phyloP scores from a whole-genome alignment of 1,284 basidiomycete genomes.

The Cryptococcus floricola region DNA sequence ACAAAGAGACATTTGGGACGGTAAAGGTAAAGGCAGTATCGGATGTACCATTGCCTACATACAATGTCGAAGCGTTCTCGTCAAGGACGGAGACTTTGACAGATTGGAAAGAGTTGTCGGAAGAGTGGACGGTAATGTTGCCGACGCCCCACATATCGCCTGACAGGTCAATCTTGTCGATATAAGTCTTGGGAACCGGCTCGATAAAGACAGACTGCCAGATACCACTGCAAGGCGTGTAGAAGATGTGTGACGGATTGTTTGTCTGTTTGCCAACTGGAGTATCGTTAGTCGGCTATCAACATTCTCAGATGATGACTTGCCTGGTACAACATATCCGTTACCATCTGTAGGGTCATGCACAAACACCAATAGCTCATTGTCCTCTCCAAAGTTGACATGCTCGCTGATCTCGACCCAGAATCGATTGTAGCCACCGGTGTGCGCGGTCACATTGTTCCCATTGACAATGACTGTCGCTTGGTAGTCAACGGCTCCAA shows the following conservation, averaged over 20 bases:
- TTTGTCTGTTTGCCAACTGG: conserved; percentile 19
- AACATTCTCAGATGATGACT: neutral
- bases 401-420: conserved; percentile 14
- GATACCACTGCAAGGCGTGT: conserved; percentile 22
- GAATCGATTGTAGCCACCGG: conserved; percentile 21
- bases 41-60: conserved; percentile 2
- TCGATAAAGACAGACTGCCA: conserved; percentile 25
- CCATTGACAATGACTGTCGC: conserved; percentile 26
- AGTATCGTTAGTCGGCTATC: neutral
- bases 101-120: too few species aligned
- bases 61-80: neutral
- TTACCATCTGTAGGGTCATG: conserved; percentile 19
- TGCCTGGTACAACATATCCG: conserved; percentile 11
- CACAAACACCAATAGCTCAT: conserved; percentile 21
- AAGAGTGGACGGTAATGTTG: conserved; percentile 3
- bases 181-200: conserved; percentile 15
- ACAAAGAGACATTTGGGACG: conserved; percentile 11
- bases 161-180: conserved; percentile 12
- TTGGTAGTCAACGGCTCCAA: conserved; percentile 24
- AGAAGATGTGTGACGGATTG: conserved; percentile 21
- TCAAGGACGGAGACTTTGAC: conserved; percentile 9
- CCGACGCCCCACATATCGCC: conserved; percentile 17
- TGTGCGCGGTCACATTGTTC: conserved; percentile 16
- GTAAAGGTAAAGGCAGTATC: conserved; percentile 11
- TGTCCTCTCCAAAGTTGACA: conserved; percentile 10